phyloP scores from a whole-genome alignment of 306 rosid species.

The Sechiopsis laciniata region DNA sequence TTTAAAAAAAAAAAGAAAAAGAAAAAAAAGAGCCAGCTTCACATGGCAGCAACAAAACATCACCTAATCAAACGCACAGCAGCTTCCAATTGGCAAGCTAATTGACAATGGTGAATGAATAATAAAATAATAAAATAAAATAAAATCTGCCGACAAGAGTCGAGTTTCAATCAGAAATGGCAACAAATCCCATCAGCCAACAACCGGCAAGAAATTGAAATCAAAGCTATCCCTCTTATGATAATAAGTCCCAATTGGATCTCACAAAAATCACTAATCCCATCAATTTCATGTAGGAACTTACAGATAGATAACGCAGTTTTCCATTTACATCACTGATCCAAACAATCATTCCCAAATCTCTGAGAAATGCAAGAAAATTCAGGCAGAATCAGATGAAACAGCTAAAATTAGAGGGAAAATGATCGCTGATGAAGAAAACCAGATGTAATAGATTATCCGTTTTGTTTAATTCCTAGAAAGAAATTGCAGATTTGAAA shows the following conservation, averaged over 20 bases:
- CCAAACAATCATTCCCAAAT: slow-evolving; percentile 8
- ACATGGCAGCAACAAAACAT: background rate
- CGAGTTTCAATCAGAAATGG: background rate
- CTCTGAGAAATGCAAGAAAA: background rate
- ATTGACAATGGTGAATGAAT: background rate
- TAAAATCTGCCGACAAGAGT: background rate
- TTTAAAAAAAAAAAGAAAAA: too few relatives aligned
- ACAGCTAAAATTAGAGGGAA: background rate
- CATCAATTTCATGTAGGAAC: slow-evolving; percentile 28
- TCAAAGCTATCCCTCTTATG: background rate
- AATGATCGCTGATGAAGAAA: background rate
- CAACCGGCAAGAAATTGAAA: background rate
- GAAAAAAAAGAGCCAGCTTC: background rate
- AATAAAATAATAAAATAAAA: too few relatives aligned
- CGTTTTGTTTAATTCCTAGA: slow-evolving; percentile 25
- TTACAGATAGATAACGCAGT: slow-evolving; percentile 57
- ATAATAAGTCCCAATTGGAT: slow-evolving; percentile 13
- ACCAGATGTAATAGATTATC: slow-evolving; percentile 29
- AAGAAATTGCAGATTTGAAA: slow-evolving; percentile 33
- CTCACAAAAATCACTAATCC: slow-evolving; percentile 22
- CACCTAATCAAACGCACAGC: background rate
- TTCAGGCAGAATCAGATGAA: background rate
- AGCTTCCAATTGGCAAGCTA: background rate
- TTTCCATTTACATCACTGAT: slow-evolving; percentile 37
- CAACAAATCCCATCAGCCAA: background rate